Evolutionary conservation across 176 grass and related monocot species (phyloP), one percentile per base, ranked within the genome.

Genomic region (Carex parvula): DNA sequence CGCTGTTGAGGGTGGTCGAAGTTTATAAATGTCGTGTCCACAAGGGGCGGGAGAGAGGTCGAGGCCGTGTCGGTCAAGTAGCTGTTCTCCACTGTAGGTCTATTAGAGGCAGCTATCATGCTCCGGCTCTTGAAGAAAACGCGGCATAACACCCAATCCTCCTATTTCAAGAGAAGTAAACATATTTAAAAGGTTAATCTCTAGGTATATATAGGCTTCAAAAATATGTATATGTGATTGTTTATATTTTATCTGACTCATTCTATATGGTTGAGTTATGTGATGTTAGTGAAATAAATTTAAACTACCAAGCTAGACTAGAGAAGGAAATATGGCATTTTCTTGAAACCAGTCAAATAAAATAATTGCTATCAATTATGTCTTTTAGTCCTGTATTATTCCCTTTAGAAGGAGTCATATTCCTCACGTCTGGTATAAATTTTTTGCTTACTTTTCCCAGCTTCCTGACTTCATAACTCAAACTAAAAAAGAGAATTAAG

Each of bases 101-200:
- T 86, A 8, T 66, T 69, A 66, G 81, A 69, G 20, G 13, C 21
- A 22, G 86, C 78, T 77, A 84, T 65, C 26, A 84, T 89, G 62
- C 78, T 81, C 79, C 95, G 86, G 70, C 86, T 93, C 91, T 98
- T 94, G 86, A 81, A 90, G 90, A 98, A 93, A 17, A 94, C 95
- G 39, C 89, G 90, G 57, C 95, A 94, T 86, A 98, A 84, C 78
- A 98, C 95, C 95, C 95, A 94, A 79, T 93, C 95, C 67, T 93
- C 95, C 95, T 94, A 87, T 86, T 56, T 8, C 39, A 75, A n/a
- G 35, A 74, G 20, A 46, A 11, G 42, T 50, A 50, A 50, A 50
- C 46, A 50, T 50, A 75, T 15, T 32, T 48, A 6, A 24, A 73
- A 59, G 48, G 73, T 71, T 62, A 81, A 33, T 71, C 35, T 69